Evolutionary conservation across 208 protist species (phyloP), one percentile per base, ranked within the genome.

Genomic region (Wallacemonas collosoma): DNA sequence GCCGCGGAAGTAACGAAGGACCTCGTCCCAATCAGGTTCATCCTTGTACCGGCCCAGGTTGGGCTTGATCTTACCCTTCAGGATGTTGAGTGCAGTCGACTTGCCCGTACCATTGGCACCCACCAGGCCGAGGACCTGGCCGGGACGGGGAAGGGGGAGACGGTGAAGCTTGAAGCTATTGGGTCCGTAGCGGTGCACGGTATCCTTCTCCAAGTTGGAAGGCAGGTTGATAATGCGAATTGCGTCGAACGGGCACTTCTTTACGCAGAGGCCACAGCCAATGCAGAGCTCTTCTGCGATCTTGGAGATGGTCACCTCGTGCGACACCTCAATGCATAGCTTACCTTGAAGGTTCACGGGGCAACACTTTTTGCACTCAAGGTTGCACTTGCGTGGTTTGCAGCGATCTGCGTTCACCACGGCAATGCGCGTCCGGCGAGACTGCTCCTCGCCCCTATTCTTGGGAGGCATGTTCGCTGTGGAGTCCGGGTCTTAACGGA

Each of bases 31-130:
- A 62, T 96, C 93, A 36, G 99, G 99, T 45, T 98, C 91, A 56
- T 96, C 77, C 38, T 98, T 90, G 87, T 95, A 98, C 6, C 90
- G 72, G 51, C 99, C 99, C 26, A 99, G 93, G 88, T 99, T 99
- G 38, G 99, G 99, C 71, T 99, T 99, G 44, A 99, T 74, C 76
- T 99, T 99, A 38, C 95, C 98, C 14, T 98, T 97, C 2, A 99
- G 81, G 66, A 99, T 99, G 73, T 98, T 98, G 2, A 99, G 90
- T 0, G 99, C 99, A 5, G 99, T 99, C 26, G 98, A 99, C 87
- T 99, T 99, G 68, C 99, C 99, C 56, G 99, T 99, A 94, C 99
- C 99, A 90, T 99, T 99, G 14, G 98, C 98, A 61, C 99, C 99
- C 26, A 99, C 99, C 6, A 99, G 90, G 66, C 99, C 99, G 12